phyloP scores from a whole-genome alignment of 1,139 yeast genomes.

The Kodamaea alishanica region DNA sequence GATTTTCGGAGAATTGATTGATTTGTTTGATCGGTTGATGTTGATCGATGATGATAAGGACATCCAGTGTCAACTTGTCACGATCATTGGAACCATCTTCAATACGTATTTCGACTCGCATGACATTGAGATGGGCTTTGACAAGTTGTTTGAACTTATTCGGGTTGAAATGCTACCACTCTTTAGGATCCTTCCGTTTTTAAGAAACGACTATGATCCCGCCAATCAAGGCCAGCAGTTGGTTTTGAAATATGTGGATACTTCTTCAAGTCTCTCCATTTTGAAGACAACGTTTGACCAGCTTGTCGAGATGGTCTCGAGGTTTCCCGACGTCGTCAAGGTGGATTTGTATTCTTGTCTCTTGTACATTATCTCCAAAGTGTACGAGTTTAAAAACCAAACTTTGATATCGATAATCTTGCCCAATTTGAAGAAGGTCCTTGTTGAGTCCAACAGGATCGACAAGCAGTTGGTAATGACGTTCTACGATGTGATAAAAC shows the following conservation, averaged over 20 bases:
- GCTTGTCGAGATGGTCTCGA: slow-evolving; percentile 57
- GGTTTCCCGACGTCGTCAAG: slow-evolving; percentile 64
- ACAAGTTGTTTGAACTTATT: slow-evolving; percentile 75
- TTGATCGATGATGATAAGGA: slow-evolving; percentile 53
- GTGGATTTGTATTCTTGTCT: slow-evolving; percentile 69
- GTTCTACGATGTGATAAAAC: slow-evolving; percentile 37
- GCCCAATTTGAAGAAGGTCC: slow-evolving; percentile 54
- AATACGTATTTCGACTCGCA: slow-evolving; percentile 25
- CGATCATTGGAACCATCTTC: slow-evolving; percentile 52
- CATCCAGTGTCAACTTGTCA: slow-evolving; percentile 52
- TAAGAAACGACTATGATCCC: slow-evolving; percentile 45
- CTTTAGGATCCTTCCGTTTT: slow-evolving; percentile 56
- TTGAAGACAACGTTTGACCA: slow-evolving; percentile 52
- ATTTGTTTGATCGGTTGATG: slow-evolving; percentile 69
- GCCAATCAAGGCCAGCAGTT: slow-evolving; percentile 31
- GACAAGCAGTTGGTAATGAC: slow-evolving; percentile 28
- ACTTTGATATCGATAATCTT: slow-evolving; percentile 48
- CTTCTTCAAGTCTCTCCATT: slow-evolving; percentile 35
- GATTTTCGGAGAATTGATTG: slow-evolving; percentile 72
- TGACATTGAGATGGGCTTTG: slow-evolving; percentile 54
- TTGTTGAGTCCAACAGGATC: slow-evolving; percentile 28
- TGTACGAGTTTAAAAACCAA: slow-evolving; percentile 50
- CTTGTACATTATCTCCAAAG: slow-evolving; percentile 57
- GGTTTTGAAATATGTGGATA: slow-evolving; percentile 30
- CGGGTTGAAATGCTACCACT: slow-evolving; percentile 70